Conservation (phyloP, 1,284 basidiomycete genomes). For the Cutaneotrichosporon sp. region DNA sequence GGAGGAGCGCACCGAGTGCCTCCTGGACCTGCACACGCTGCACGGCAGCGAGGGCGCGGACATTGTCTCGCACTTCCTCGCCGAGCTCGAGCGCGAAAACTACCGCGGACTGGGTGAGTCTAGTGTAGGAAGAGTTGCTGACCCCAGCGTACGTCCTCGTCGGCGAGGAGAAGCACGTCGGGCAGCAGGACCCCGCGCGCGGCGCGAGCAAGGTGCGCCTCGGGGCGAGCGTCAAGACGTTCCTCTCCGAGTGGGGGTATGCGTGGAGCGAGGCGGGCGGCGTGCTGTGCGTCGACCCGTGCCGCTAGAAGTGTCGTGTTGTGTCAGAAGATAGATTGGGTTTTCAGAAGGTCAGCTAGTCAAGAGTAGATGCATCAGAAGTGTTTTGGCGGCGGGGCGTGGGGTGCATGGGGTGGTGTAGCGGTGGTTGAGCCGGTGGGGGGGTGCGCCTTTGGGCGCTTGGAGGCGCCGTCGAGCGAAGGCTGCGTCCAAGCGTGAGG, state of each 20-base stretch:
- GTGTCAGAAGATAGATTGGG: not conserved
- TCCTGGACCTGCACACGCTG: conserved; percentile 82
- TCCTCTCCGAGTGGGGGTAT: conserved; percentile 88
- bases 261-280: conserved; percentile 94
- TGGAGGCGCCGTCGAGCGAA: too few relatives aligned
- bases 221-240: conserved; percentile 80
- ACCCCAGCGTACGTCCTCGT: conserved; percentile 79
- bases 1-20: conserved; percentile 79
- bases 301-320: conserved; percentile 37
- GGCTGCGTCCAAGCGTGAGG: too few relatives aligned
- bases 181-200: conserved; percentile 74
- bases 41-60: conserved; percentile 91
- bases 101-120: too few relatives aligned
- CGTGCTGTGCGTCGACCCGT: conserved; percentile 76
- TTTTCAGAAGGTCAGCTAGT: not conserved
- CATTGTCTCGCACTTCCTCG: conserved; percentile 84
- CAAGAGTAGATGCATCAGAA: not conserved
- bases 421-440: too few relatives aligned
- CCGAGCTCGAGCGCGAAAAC: conserved; percentile 81
- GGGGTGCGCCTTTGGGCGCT: too few relatives aligned
- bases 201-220: conserved; percentile 80
- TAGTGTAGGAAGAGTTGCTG: too few relatives aligned
- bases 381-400: too few relatives aligned
- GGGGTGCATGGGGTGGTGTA: too few relatives aligned
- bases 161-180: conserved; percentile 94